A percentile compares a stretch with the other conserved stretches of the same genome.
phyloP scores from a whole-genome alignment of 768 basidiomycete species.

The Asterophora parasitica region DNA sequence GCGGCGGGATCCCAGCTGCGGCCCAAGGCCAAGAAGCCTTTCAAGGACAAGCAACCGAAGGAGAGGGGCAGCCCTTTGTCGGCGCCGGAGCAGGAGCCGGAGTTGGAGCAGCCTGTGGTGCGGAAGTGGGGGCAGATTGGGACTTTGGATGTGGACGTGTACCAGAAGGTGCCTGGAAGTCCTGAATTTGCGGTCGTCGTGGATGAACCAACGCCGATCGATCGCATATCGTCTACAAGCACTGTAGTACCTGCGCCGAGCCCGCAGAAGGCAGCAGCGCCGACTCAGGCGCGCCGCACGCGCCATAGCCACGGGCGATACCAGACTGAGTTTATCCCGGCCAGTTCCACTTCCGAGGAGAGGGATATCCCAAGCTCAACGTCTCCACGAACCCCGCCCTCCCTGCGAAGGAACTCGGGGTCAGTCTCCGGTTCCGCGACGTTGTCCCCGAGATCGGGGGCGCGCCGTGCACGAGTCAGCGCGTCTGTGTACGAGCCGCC shows the following conservation, averaged over 20 bases:
- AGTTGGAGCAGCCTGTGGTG: conserved; percentile 1
- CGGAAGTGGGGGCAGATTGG: conserved; percentile 18
- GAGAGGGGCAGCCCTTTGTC: not conserved
- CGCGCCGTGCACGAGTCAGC: conserved; percentile 48
- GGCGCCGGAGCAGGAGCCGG: too few species aligned
- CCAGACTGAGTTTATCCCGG: conserved; percentile 41
- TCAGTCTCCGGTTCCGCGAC: conserved; percentile 23
- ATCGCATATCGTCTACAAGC: not conserved
- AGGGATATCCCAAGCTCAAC: conserved; percentile 9
- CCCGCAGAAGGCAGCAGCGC: conserved; percentile 11
- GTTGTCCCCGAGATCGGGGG: conserved; percentile 35
- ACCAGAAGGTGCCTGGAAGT: not conserved
- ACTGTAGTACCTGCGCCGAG: conserved; percentile 1
- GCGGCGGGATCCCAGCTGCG: conserved; percentile 1
- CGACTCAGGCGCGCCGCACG: conserved; percentile 16
- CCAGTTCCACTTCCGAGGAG: conserved; percentile 11
- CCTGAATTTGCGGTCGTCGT: conserved; percentile 1
- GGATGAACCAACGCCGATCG: conserved; percentile 8
- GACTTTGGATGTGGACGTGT: conserved; percentile 12
- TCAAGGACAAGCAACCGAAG: conserved; percentile 15
- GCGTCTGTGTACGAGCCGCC: conserved; percentile 63
- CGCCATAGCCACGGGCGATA: conserved; percentile 47
- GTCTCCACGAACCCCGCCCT: conserved; percentile 9
- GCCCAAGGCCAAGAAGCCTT: conserved; percentile 22
- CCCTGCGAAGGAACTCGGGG: conserved; percentile 8